These are phyloP conservation scores for Pichia sp. DNA, from an alignment of 1,139 yeast species.

Conservation along the genomic window DNA sequence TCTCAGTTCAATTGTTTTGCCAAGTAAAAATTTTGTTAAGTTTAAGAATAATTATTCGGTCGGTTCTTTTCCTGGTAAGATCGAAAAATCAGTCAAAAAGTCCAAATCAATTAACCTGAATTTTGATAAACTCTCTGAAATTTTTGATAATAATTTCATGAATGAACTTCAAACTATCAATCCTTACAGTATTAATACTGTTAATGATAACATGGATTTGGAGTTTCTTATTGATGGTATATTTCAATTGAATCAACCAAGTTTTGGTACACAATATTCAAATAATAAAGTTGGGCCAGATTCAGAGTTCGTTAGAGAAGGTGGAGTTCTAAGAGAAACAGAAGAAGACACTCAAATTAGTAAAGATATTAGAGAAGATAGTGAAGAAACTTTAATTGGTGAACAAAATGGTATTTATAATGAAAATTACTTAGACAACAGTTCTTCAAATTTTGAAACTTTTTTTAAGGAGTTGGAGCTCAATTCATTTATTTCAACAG, in stretches of 20 bases:
- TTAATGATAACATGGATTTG: not conserved
- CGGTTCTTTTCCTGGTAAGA: not conserved
- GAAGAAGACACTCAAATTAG: not conserved
- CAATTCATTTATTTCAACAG: not conserved
- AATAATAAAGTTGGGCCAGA: too few relatives aligned
- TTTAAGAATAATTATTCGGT: not conserved
- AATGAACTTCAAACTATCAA: not conserved
- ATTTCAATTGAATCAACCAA: not conserved
- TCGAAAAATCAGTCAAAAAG: not conserved
- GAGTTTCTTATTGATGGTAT: not conserved
- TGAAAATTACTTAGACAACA: not conserved
- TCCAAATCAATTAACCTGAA: not conserved
- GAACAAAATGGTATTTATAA: not conserved
- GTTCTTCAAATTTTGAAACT: not conserved
- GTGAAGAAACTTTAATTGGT: not conserved
- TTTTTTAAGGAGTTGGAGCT: not conserved
- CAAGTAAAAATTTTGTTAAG: not conserved
- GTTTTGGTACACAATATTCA: not conserved
- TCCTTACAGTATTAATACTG: not conserved
- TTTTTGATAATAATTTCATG: not conserved
- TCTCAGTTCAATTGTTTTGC: not conserved
- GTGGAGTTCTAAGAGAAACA: not conserved
- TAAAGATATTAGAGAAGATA: not conserved
- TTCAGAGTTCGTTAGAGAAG: not conserved
- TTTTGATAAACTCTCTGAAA: not conserved